Evolutionary conservation across 2,329 filamentous ascomycete genomes (phyloP), one percentile per base, ranked within the genome.

Genomic region (Aureobasidium mangrovei): DNA sequence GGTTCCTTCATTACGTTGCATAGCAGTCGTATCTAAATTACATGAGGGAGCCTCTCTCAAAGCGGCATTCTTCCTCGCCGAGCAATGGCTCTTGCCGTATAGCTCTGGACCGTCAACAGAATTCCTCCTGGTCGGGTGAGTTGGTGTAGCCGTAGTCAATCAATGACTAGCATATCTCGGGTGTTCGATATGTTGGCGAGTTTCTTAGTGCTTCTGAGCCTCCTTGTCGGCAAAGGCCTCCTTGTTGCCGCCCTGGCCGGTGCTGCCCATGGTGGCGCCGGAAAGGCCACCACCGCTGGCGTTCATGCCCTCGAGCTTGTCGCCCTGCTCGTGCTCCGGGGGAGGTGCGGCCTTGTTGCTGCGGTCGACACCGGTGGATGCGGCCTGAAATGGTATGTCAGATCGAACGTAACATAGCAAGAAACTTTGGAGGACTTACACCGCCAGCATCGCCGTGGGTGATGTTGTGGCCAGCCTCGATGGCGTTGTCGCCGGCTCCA

Each of bases 181-280:
- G 39, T 49, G 26, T 39, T 8, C 7, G 12, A 18, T 35, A 9
- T 24, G 32, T 35, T 36, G 46, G 32, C 8, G 31, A 10, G 46
- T 28, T 52, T 52, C 41, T 2, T 39, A 24, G 47, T 52, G 47
- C 55, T 89, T 80, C 38, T 74, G 70, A 59, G 96, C 87, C 70
- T 95, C 90, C 64, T 87, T 79, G 58, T 88, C 80, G 7, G 87
- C 77, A 64, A 97, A 96, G 63, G 86, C 82, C 56, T 75, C 76
- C 91, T 96, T 96, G 4, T 78, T 83, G 90, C 91, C 96, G 66
- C 88, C 80, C 56, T 82, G 78, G 56, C 77, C 72, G 9, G 46
- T 49, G n/a, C 35, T 78, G 70, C 91, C 96, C 59, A 97, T 93
- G 24, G 80, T 77, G 55, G 95, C 77, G 9, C 82, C 83, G 6